phyloP scores from a whole-genome alignment of 352 stramenopile species.

The Phytophthora sansomeana region DNA sequence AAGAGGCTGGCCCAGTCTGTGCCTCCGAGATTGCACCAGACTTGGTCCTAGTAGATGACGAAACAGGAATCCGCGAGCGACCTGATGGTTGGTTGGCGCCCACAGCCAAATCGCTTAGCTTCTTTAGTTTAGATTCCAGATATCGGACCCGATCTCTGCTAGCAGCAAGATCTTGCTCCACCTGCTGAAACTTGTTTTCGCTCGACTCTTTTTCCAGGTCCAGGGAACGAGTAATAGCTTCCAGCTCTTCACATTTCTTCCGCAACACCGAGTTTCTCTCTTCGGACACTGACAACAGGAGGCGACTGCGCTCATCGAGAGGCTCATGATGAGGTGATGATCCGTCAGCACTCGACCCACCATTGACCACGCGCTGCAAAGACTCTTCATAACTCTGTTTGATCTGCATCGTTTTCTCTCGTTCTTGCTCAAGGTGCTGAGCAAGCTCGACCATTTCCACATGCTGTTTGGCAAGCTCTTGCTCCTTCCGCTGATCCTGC shows the following conservation, averaged over 20 bases:
- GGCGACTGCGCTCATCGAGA: constrained; percentile 65
- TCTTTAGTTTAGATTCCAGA: constrained; percentile 67
- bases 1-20: constrained; percentile 55
- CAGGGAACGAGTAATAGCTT: constrained; percentile 46
- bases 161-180: constrained; percentile 58
- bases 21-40: constrained; percentile 15
- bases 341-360: constrained; percentile 22
- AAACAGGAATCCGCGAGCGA: constrained; percentile 27
- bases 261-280: constrained; percentile 73
- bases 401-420: constrained; percentile 77
- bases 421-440: constrained; percentile 71
- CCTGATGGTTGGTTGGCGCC: constrained; percentile 21
- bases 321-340: constrained; percentile 36
- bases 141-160: constrained; percentile 71
- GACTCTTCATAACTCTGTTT: constrained; percentile 88
- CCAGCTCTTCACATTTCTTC: constrained; percentile 83
- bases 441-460: constrained; percentile 75
- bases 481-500: constrained; percentile 83
- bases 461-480: constrained; percentile 77
- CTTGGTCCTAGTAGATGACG: constrained; percentile 25
- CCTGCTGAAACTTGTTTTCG: constrained; percentile 49
- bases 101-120: constrained; percentile 40
- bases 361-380: constrained; percentile 74
- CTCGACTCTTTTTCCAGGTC: constrained; percentile 65
- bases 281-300: constrained; percentile 81